phyloP scores from a whole-genome alignment of 768 basidiomycete species.

The Cyathus striatus region DNA sequence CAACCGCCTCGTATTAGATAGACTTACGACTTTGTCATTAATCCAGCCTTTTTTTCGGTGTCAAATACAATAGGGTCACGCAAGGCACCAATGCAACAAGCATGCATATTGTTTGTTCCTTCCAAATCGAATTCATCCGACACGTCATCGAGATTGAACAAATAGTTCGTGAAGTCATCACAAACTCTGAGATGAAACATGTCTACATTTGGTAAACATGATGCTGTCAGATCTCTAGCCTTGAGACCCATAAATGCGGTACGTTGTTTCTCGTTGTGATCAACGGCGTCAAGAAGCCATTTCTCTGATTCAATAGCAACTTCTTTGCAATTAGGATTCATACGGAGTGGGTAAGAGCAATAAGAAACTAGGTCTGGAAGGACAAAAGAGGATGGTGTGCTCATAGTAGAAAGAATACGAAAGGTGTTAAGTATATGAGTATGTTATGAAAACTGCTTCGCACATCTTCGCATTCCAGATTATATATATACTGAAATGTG shows the following conservation, averaged over 20 bases:
- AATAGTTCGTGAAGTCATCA: no score
- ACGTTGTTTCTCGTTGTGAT: constrained; percentile 7
- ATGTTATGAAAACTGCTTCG: no score
- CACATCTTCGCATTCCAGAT: no score
- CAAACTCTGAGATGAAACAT: no score
- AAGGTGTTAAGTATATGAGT: no score
- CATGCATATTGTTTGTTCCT: constrained; percentile 11
- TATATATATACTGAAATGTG: no score
- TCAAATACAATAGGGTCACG: constrained; percentile 10
- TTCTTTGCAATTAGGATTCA: constrained; percentile 12
- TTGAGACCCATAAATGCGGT: constrained; percentile 32
- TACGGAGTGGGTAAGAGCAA: constrained; percentile 16
- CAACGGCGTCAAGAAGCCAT: constrained; percentile 13
- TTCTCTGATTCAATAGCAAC: constrained; percentile 15
- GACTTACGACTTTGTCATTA: constrained; percentile 17
- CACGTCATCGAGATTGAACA: constrained; percentile 14
- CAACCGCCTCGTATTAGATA: no score
- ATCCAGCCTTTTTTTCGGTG: constrained; percentile 15
- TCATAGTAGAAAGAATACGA: no score
- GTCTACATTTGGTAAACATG: constrained; percentile 38
- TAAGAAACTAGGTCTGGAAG: constrained; percentile 22
- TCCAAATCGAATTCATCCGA: constrained; percentile 13
- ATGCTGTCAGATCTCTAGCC: constrained; percentile 35
- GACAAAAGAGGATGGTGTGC: no score
- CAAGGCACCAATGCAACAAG: constrained; percentile 16